A percentile compares a stretch with the other conserved stretches of the same genome.
phyloP scores from a whole-genome alignment of 2,329 filamentous ascomycete species.

The Sporothrix luriei region DNA sequence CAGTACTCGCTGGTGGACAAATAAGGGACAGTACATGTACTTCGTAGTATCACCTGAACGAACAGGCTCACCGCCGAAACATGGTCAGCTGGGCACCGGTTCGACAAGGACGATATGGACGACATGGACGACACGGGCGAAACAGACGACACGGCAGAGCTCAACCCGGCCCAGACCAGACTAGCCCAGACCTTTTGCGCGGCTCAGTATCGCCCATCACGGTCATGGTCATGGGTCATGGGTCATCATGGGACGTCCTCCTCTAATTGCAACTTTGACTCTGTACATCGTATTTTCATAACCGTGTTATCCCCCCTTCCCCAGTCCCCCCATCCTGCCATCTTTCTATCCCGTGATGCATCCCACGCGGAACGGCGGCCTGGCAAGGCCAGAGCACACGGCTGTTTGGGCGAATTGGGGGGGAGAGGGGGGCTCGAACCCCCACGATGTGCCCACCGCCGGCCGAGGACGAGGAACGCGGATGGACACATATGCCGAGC shows the following conservation, averaged over 20 bases:
- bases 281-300: neutral
- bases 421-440: neutral
- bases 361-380: neutral
- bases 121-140: neutral
- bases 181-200: neutral
- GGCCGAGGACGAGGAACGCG: neutral
- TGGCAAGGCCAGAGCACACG: constrained; percentile 11
- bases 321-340: too few relatives aligned
- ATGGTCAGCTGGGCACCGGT: constrained; percentile 18
- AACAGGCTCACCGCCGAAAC: neutral
- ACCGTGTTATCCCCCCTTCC: too few relatives aligned
- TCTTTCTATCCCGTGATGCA: neutral
- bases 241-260: neutral
- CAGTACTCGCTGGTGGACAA: neutral
- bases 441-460: neutral
- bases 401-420: neutral
- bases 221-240: neutral
- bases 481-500: neutral
- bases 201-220: neutral
- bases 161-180: neutral
- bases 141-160: neutral
- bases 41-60: neutral
- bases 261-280: constrained; percentile 2
- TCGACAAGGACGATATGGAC: neutral
- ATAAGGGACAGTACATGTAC: constrained; percentile 13